Evolutionary conservation across 75 land plant genomes (phyloP), one percentile per base, ranked within the genome.

Genomic region (Pseudotsuga menziesii): DNA sequence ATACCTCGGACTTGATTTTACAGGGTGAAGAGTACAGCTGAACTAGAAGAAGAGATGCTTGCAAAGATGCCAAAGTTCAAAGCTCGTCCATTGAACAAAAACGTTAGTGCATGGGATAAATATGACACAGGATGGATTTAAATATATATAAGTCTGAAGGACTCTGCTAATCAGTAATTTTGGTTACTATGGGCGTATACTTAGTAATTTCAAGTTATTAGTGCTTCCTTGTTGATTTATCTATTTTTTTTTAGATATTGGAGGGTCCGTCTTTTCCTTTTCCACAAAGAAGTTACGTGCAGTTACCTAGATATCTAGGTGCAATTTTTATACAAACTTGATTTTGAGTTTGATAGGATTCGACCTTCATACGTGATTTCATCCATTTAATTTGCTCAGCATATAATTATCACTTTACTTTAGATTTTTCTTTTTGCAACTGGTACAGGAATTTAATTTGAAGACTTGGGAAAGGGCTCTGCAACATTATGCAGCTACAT

Each of bases 391-490:
- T 69, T 16, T 39, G 44, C 0, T 41, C 8, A 69, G 72, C 72
- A 41, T 41, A n/a, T 36, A 41, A 69, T 64, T 17, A 15, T 32
- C 19, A 17, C 41, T 44, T 39, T 19, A 7, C 23, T 32, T 39
- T 69, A 13, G n/a, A 69, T 69, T 25, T 71, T 72, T 3, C 17
- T 39, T 12, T 35, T 73, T 56, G 44, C 39, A 71, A 26, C 8
- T 78, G 1, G 12, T 61, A 20, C 81, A 97, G 98, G 98, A 95
- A 84, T 97, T 97, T 74, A 92, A 88, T 77, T 82, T 97, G 61
- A 85, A 86, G 63, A 97, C 99, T 41, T 88, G 82, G 93, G 89
- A 92, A 66, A 94, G 99, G 27, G 99, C 99, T 9, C 78, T 78
- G 58, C 94, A 88, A 64, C 86, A 91, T 77, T 56, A 64, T 54